Evolutionary conservation across 2,329 filamentous ascomycete species (phyloP), one percentile per base, ranked within the genome.

Genomic region (Pseudovirgaria hyperparasitica): DNA sequence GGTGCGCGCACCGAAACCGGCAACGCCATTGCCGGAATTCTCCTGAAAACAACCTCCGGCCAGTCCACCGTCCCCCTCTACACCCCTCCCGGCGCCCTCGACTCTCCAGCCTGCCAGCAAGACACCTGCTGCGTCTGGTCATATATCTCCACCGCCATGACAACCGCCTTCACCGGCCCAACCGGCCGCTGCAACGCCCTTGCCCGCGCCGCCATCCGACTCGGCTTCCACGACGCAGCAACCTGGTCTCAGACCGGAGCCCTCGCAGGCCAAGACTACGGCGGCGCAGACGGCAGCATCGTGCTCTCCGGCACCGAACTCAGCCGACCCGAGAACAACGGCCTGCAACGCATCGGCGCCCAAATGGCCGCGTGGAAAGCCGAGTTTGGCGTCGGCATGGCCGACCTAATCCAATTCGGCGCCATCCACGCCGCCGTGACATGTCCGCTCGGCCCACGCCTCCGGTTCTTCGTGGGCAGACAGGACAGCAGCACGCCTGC

Each of bases 381-480:
- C 25, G 23, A 34, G 13, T 51, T 41, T 28, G 41, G 37, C 11
- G 43, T 54, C 16, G 38, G 42, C 11, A 45, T 50, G 36, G 50
- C 41, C 6, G 49, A 53, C 17, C 28, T 52, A 22, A 46, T 53
- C 17, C 48, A 52, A 23, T 47, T 47, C 23, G 42, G 36, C 5
- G 44, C 43, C 1, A 46, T 35, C 15, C 42, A 48, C 16, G 48
- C 48, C 11, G 40, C 41, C 2, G 45, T 52, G 5, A 41, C 36
- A 3, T 53, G 47, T 21, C 49, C 47, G 1, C 36, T 51, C 3
- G 49, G 48, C 3, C 47, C 49, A 6, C 39, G 49, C 16, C 39
- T 48, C 17, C 35, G 46, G 5, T 38, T 39, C 9, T 50, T 46
- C 22, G 41, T 49, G 19, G 48, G 49, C 5, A 39, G 48, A 17